These are phyloP conservation scores for Sporothrix euskadiensis DNA, from an alignment of 2,329 filamentous ascomycete genomes.

Conservation along the genomic window DNA sequence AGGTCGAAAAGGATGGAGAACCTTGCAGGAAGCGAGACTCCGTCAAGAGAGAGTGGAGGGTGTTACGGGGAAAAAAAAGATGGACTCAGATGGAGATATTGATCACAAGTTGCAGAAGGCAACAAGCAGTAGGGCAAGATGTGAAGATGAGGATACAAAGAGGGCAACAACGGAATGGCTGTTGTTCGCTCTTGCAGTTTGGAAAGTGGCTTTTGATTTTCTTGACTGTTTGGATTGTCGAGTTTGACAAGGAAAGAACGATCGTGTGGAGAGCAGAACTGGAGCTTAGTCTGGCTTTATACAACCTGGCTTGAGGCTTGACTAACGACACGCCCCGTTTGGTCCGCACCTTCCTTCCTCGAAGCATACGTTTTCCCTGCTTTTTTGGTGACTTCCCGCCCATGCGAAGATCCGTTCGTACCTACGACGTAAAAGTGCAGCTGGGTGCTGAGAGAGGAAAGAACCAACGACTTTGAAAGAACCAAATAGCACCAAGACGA, in stretches of 20 bases:
- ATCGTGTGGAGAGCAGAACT: neutral
- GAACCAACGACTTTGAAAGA: neutral
- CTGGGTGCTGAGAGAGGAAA: neutral
- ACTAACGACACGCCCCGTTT: conserved; percentile 24
- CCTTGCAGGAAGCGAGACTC: neutral
- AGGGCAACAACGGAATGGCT: neutral
- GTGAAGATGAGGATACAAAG: conserved; percentile 5
- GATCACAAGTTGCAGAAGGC: conserved; percentile 4
- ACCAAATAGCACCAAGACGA: neutral
- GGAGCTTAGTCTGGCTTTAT: conserved; percentile 28
- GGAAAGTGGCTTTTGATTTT: neutral
- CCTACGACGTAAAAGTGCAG: neutral
- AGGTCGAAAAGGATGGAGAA: conserved; percentile 1
- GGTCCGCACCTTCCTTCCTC: neutral
- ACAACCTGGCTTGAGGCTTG: conserved; percentile 16
- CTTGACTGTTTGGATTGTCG: neutral
- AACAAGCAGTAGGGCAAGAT: neutral
- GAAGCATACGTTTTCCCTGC: neutral
- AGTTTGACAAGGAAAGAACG: neutral
- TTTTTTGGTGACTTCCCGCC: neutral
- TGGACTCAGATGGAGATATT: neutral
- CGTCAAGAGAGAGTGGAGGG: neutral
- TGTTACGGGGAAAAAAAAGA: neutral
- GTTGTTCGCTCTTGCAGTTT: conserved; percentile 15
- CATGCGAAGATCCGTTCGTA: conserved; percentile 5